Evolutionary conservation across 306 rosid genomes (phyloP), one percentile per base, ranked within the genome.

Genomic region (Lupinus albus): DNA sequence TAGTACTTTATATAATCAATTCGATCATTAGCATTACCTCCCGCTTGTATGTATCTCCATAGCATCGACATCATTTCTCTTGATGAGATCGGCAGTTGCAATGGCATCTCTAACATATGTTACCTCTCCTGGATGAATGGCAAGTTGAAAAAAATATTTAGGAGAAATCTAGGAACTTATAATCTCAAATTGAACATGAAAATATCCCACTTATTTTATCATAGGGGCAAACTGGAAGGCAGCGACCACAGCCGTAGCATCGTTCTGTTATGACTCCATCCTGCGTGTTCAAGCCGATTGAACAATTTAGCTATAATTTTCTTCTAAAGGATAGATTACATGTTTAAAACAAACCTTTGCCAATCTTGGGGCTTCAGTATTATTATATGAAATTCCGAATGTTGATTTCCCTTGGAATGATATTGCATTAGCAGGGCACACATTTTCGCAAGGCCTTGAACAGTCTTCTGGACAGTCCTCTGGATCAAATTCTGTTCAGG

Each of bases 201-300:
- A 60, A 38, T 36, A 13, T 61, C 80, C 2, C 67, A 92, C 98
- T 92, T 82, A 92, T 92, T 82, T 87, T 83, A 71, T 92, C 96
- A 10, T 84, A 92, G 46, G 98, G 98, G 76, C 98, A 92, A 65
- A 89, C 80, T n/a, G 98, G 98, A 72, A 83, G 76, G 84, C 98
- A 92, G 32, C 95, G 96, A 21, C 98, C 96, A 65, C 98, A 92
- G 21, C 98, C 98, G 75, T 92, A 92, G 65, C 98, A 92, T 36
- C 98, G 95, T 47, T 92, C 98, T 0, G 92, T 83, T 68, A 87
- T 80, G 77, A 92, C 96, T 76, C 98, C 98, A 0, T 77, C 91
- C 96, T 89, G 89, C 73, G 82, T 11, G 18, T 15, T 68, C 35
- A 32, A 71, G 42, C 33, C 56, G 65, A 52, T 20, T 20, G 2